Base-by-base conservation (phyloP, 805 yeast species). In the Ogataea degrootiae region DNA sequence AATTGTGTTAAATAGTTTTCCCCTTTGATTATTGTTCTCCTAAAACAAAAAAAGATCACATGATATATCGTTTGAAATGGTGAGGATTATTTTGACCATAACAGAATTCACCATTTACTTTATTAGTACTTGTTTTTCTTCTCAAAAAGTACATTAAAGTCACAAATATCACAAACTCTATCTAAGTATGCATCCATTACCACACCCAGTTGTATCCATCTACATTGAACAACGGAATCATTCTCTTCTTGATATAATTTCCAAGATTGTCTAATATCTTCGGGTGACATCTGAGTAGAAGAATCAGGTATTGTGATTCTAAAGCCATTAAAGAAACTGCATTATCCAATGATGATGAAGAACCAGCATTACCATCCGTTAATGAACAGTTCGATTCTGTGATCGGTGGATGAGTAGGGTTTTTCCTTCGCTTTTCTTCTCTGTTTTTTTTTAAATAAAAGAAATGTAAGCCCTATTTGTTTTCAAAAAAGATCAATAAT, bases 191-290 rank as follows among this genome's bases (percentile, higher is more conserved):
- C 75, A 63, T 0, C 92, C 92, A 57, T 82, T 85, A 2, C 83
- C 79, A 5, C 83, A 14, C 88, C 88, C 59, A 85, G 87, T 7
- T 74, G 64, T 48, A 91, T 72, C 88, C 91, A 85, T 45, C 80
- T 79, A 1, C 83, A 76, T 38, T 51, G 54, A 6, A 86, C 80
- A 1, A 81, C 75, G 3, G 82, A 75, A 33, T 84, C 82, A 44
- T 76, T 79, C 58, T 90, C 96, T 39, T 75, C 53, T 54, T 79
- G 80, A 55, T 83, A 85, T 42, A 85, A 63, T 55, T 95, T 72
- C 92, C 95, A 87, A 0, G 97, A 96, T 57, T 89, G 96, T 43
- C 95, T 68, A 29, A 91, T 74, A 60, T 91, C 95, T 50, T 87
- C 90, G 0, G 97, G 96, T 34, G 80, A 72, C 40, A 91, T 63